These are phyloP conservation scores for Trichophyton rubrum DNA, from an alignment of 2,329 filamentous ascomycete species.

Conservation along the genomic window DNA sequence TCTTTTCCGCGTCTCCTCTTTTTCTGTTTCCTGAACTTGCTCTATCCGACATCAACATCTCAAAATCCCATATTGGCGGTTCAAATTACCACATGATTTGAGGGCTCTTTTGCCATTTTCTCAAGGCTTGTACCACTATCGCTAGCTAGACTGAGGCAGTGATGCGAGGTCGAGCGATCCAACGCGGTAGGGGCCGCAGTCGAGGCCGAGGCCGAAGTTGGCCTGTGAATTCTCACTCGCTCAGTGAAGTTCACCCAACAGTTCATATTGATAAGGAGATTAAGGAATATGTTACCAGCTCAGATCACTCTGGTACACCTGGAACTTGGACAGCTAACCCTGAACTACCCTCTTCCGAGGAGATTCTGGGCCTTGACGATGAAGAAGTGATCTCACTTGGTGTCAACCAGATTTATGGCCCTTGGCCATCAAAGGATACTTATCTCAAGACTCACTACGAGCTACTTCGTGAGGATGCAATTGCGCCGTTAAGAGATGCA, in stretches of 20 bases:
- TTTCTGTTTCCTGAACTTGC: background rate
- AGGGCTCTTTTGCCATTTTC: background rate
- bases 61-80: background rate
- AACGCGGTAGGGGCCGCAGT: background rate
- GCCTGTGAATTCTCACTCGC: background rate
- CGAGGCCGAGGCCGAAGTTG: background rate
- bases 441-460: conserved; percentile 66
- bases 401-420: conserved; percentile 42
- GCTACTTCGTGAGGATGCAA: conserved; percentile 61
- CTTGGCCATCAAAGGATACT: conserved; percentile 48
- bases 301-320: conserved; percentile 7
- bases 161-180: conserved; percentile 4
- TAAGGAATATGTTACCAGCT: conserved; percentile 18
- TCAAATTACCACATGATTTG: background rate
- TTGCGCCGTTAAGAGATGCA: conserved; percentile 56
- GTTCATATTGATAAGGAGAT: conserved; percentile 21
- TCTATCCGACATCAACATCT: background rate
- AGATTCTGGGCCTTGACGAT: conserved; percentile 24
- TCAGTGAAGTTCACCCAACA: background rate
- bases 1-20: background rate
- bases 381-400: conserved; percentile 27
- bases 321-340: conserved; percentile 26
- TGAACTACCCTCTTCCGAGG: conserved; percentile 30
- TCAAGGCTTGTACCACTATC: background rate
- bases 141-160: background rate